Conservation (phyloP, 148 eudicot genomes). For the Rheum nobile region DNA sequence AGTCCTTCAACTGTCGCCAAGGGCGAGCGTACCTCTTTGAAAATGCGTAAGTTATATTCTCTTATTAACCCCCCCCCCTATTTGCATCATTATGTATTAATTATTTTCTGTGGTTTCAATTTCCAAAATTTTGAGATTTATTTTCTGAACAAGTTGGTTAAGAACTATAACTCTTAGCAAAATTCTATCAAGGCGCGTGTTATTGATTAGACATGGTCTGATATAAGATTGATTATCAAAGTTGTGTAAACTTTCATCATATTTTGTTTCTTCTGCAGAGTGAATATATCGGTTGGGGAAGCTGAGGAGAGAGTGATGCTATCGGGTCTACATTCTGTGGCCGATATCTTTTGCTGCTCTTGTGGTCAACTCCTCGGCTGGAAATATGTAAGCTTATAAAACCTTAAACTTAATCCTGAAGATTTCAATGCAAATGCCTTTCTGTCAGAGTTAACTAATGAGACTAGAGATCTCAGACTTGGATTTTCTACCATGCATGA, state of each 20-base stretch:
- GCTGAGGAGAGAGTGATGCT: slow-evolving; percentile 46
- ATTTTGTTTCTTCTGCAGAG: slow-evolving; percentile 18
- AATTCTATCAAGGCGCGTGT: not conserved
- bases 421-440: not conserved
- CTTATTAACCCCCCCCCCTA: not conserved
- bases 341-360: slow-evolving; percentile 49
- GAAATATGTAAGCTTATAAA: slow-evolving; percentile 48
- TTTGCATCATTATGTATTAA: not conserved
- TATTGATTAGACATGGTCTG: not conserved
- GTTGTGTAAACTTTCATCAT: not conserved
- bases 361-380: slow-evolving; percentile 59
- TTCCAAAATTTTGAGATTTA: not conserved
- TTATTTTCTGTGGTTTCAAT: not conserved
- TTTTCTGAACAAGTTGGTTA: not conserved
- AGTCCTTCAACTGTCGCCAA: slow-evolving; percentile 51
- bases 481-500: not conserved
- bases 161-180: not conserved
- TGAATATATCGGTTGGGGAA: slow-evolving; percentile 40
- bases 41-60: slow-evolving; percentile 36
- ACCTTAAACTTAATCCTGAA: not conserved
- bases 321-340: slow-evolving; percentile 49
- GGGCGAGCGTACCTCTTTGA: slow-evolving; percentile 59
- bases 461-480: no score
- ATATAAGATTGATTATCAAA: not conserved
- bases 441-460: no score